Conservation (phyloP, 768 basidiomycete genomes). For the Tubosaeta sp. region DNA sequence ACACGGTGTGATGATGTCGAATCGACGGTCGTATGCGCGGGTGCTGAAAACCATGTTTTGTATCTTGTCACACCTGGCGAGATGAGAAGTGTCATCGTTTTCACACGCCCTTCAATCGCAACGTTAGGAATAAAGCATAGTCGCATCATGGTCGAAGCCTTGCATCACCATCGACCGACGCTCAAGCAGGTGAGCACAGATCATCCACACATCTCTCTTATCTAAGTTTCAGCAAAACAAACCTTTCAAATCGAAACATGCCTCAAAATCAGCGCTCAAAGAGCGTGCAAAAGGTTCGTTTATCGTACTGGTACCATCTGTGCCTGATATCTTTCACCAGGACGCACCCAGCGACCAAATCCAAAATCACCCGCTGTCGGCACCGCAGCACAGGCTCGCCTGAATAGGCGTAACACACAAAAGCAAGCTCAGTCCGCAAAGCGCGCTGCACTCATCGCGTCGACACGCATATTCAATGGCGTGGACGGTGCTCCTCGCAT, state of each 20-base stretch:
- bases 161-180: conserved; percentile 69
- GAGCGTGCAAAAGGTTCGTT: conserved; percentile 75
- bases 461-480: conserved; percentile 75
- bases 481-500: conserved; percentile 79
- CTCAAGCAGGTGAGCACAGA: conserved; percentile 68
- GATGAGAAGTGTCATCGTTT: background rate
- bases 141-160: conserved; percentile 36
- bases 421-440: conserved; percentile 79
- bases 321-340: conserved; percentile 32
- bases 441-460: conserved; percentile 59
- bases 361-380: conserved; percentile 48
- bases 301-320: background rate
- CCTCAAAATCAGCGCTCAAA: conserved; percentile 79
- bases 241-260: conserved; percentile 86
- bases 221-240: conserved; percentile 69
- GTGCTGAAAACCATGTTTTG: no score
- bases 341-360: conserved; percentile 52
- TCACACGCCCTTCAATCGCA: background rate
- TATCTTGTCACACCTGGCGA: no score
- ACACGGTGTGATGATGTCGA: background rate
- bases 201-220: background rate
- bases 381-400: conserved; percentile 61
- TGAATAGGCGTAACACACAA: conserved; percentile 79
- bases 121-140: no score
- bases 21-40: no score